Evolutionary conservation across 139 green algal genomes (phyloP), one percentile per base, ranked within the genome.

Genomic region (Tetradesmus obliquus): DNA sequence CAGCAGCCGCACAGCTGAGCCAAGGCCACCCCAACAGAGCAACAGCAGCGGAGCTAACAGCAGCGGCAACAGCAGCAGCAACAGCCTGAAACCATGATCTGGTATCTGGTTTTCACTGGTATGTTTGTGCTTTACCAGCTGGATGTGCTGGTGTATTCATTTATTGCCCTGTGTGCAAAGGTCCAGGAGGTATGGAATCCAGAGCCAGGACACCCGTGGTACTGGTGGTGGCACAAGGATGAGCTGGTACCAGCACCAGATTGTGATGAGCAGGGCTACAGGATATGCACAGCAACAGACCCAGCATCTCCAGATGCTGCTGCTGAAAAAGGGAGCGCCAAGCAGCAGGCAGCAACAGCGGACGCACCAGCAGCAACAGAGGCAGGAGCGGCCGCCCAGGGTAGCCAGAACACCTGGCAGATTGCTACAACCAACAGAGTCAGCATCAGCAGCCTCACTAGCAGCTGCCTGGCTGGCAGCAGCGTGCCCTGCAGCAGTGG

Each of bases 81-180:
- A 1, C n/a, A 71, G 55, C 1, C n/a, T 54, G 76, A 1, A n/a
- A 79, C 76, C 1, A 92, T 92, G 88, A 92, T 92, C 55, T 92
- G 88, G 88, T 92, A 92, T 60, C 79, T 92, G n/a, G 80, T 55
- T 3, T 92, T 92, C 51, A 53, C 58, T 7, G 88, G 80, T 19
- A 69, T 88, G 79, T 92, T 92, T 55, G n/a, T 92, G 60, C 20
- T 92, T 6, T 92, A 92, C 53, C 80, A 88, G 24, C 58, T 92
- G 80, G 88, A 92, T 51, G 79, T 92, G 7, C 13, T 88, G 1
- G 2, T 92, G 0, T 92, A 92, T 24, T 24, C 51, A 6, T 3
- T 84, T 4, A 74, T 92, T 19, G 89, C 89, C 7, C 5, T 92
- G 12, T 69, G 13, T 53, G 81, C 89, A 12, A 79, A 45, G 54